A percentile compares a stretch with the other conserved stretches of the same genome.
phyloP scores from a whole-genome alignment of 768 basidiomycete genomes.

The Lactifluus subvellereus region DNA sequence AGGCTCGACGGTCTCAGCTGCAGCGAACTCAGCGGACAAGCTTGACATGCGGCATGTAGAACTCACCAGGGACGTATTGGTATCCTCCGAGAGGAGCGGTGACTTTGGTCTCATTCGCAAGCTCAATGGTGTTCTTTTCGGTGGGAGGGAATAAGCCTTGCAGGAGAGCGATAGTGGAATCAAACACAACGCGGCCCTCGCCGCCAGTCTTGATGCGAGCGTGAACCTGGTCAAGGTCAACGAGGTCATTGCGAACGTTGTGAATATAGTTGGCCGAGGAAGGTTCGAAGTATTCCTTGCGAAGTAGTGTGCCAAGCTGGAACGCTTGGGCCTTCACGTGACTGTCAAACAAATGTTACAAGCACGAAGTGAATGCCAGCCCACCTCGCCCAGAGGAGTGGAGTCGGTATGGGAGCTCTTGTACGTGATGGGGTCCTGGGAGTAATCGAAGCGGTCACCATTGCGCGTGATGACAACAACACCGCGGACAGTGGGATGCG shows the following conservation, averaged over 20 bases:
- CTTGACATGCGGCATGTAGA: background rate
- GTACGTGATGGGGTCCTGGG: conserved; percentile 69
- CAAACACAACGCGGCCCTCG: conserved; percentile 82
- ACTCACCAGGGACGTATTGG: conserved; percentile 74
- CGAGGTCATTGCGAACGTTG: conserved; percentile 60
- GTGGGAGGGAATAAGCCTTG: conserved; percentile 88
- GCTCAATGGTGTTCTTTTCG: conserved; percentile 58
- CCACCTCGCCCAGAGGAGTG: conserved; percentile 70
- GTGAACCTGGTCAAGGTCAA: conserved; percentile 67
- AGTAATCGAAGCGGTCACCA: conserved; percentile 63
- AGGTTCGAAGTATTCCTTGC: conserved; percentile 58
- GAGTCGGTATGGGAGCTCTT: conserved; percentile 56
- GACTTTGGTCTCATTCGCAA: conserved; percentile 73
- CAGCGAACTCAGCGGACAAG: conserved; percentile 1
- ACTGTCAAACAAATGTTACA: background rate
- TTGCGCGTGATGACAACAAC: conserved; percentile 74
- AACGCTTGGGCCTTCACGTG: conserved; percentile 55
- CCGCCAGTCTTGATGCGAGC: conserved; percentile 78
- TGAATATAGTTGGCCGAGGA: conserved; percentile 65
- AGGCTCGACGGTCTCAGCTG: conserved; percentile 83
- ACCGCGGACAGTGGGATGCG: conserved; percentile 57
- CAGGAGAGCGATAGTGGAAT: conserved; percentile 76
- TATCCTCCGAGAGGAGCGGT: conserved; percentile 74
- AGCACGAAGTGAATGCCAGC: conserved; percentile 20
- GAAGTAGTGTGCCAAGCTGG: conserved; percentile 56